A percentile compares a stretch with the other conserved stretches of the same genome.
These are phyloP conservation scores for Petunia secreta DNA, from an alignment of 257 asterid species.

Conservation along the genomic window DNA sequence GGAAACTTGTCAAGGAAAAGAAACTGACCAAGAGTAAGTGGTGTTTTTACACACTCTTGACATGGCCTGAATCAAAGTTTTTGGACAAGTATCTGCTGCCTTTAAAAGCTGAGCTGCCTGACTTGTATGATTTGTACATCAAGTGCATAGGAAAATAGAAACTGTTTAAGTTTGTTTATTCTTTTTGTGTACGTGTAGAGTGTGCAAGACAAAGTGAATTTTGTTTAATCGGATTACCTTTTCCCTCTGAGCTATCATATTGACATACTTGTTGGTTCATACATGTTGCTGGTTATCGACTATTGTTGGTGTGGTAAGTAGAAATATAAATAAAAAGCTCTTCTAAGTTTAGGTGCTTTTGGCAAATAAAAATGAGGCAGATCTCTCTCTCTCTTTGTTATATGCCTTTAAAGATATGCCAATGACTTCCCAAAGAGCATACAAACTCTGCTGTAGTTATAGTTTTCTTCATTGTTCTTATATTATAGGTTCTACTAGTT, in stretches of 20 bases:
- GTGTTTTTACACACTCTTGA: background rate
- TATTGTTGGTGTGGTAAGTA: no score
- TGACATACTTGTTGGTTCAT: background rate
- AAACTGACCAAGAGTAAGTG: slow-evolving; percentile 24
- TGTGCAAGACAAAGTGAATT: background rate
- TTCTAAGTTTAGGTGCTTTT: no score
- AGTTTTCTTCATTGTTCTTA: no score
- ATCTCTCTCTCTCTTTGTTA: no score
- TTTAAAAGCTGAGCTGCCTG: background rate
- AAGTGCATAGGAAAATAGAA: background rate
- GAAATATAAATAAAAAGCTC: no score
- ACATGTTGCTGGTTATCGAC: background rate
- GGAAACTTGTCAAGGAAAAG: slow-evolving; percentile 27
- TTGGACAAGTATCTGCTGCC: slow-evolving; percentile 9
- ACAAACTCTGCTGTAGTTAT: no score
- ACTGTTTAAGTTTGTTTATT: background rate
- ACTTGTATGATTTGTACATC: slow-evolving; percentile 13
- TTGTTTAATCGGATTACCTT: background rate
- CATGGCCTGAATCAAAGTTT: background rate
- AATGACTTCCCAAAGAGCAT: no score
- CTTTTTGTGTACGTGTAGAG: background rate
- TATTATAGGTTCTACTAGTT: no score
- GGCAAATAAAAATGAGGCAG: no score
- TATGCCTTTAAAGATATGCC: no score
- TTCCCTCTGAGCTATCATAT: background rate